Base-by-base conservation (phyloP, 2,329 filamentous ascomycete genomes). In the Exophiala aquamarina region DNA sequence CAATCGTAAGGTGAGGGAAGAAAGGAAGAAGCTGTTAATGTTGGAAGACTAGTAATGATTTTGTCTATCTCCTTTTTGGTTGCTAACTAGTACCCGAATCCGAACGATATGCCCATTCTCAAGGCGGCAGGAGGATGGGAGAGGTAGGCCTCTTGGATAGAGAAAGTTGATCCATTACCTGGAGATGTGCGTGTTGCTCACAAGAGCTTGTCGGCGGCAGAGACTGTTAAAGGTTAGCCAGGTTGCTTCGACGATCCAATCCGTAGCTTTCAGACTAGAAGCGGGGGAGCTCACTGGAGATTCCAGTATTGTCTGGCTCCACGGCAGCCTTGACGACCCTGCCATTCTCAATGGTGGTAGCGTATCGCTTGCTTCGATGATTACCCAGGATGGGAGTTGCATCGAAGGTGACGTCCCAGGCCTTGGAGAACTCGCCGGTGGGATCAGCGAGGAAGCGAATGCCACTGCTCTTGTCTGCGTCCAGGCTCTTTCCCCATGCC, bases 401-500 rank as follows among this genome's bases (percentile, higher is more conserved):
- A 55, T 95, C 89, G 63, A 95, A 96, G 55, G 79, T 79, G 34
- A 96, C 78, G 50, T 95, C 89, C 28, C 95, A 76, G 3, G 86
- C 84, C 66, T 89, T 84, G 56, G 88, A 93, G 71, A 96, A 95
- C 50, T 81, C 76, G 49, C 82, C 86, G 6, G 81, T 77, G 6
- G 89, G 87, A 68, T 95, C 91, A 41, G 85, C 89, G 33, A 96
- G 76, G 77, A 95, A 95, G 55, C 91, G 89, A 61, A 94, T 89
- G 40, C 87, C 87, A 50, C 85, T 88, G 66, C 82, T 78, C 59
- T 81, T 79, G 4, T 77, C 73, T 9, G 89, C 87, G 67, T 96
- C 90, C 34, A 96, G 77, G 52, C 81, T 75, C 54, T 86, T 80
- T 37, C 73, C 83, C 90, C 91, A 96, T 4, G 90, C 91, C 70